Evolutionary conservation across 768 basidiomycete genomes (phyloP).

Genomic region (Trametes coccinea): DNA sequence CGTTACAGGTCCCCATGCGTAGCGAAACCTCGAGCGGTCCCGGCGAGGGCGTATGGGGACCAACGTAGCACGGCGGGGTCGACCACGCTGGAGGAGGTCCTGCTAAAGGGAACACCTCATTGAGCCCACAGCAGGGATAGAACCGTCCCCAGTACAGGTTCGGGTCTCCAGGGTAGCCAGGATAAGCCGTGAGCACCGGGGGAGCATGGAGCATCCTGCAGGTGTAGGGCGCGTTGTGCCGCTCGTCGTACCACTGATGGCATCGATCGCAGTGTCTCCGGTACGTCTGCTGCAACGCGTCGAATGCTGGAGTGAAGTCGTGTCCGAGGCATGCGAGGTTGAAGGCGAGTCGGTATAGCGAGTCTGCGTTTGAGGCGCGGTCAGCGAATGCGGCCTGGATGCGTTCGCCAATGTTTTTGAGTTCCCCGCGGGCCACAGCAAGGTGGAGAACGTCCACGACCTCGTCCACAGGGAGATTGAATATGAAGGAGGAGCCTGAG

Average conservation of each 20-base stretch:
- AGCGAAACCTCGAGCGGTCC: neutral
- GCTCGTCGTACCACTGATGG: conserved; percentile 7
- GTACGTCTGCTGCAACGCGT: neutral
- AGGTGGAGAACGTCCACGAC: conserved; percentile 10
- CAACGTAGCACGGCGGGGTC: conserved; percentile 4
- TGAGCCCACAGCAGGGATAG: conserved; percentile 6
- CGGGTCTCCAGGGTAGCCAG: neutral
- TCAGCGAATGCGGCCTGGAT: conserved; percentile 11
- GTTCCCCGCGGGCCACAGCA: conserved; percentile 20
- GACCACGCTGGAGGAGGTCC: neutral
- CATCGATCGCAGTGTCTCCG: conserved; percentile 11
- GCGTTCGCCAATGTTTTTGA: conserved; percentile 15
- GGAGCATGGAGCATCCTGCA: conserved; percentile 7
- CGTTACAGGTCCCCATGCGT: neutral
- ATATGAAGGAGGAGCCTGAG: neutral
- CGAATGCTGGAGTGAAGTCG: neutral
- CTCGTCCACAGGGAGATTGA: neutral
- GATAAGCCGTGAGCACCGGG: neutral
- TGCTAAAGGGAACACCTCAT: neutral
- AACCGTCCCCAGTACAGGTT: neutral
- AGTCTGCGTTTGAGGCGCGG: neutral
- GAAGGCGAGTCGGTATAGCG: neutral
- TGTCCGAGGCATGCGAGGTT: conserved; percentile 5
- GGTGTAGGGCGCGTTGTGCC: neutral
- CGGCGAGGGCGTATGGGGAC: neutral